phyloP scores from a whole-genome alignment of 2,329 filamentous ascomycete genomes.

The Elsinoe perseae region DNA sequence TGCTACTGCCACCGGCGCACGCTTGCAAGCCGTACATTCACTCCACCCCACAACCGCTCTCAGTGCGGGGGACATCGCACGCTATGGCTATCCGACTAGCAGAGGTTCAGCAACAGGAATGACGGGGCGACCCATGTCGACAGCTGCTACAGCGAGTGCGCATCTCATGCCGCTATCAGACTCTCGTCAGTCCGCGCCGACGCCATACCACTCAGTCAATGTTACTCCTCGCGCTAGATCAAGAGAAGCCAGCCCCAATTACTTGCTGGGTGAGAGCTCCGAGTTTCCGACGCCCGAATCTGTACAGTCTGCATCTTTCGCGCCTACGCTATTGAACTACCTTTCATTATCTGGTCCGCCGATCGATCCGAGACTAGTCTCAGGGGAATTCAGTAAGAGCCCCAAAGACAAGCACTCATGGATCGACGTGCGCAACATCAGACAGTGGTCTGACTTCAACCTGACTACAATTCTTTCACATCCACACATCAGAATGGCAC shows the following conservation, averaged over 20 bases:
- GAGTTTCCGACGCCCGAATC: conserved; percentile 28
- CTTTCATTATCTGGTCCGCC: conserved; percentile 67
- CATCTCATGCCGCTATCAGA: conserved; percentile 29
- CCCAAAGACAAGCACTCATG: conserved; percentile 78
- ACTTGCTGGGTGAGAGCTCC: not conserved
- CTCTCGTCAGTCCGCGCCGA: conserved; percentile 24
- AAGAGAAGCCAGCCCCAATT: conserved; percentile 7
- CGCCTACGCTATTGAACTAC: conserved; percentile 69
- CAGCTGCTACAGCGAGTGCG: conserved; percentile 29
- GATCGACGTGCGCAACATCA: conserved; percentile 89
- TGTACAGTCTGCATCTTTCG: conserved; percentile 39
- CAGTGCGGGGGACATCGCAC: conserved; percentile 25
- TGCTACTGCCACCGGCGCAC: not conserved
- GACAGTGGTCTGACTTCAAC: conserved; percentile 75
- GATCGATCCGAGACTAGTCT: conserved; percentile 63
- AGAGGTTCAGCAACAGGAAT: conserved; percentile 32
- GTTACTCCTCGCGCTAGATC: conserved; percentile 18
- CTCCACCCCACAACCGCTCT: not conserved
- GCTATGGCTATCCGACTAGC: conserved; percentile 79
- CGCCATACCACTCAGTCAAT: not conserved
- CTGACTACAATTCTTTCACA: conserved; percentile 62
- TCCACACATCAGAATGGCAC: conserved; percentile 55
- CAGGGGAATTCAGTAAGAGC: conserved; percentile 60
- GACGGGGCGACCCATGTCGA: conserved; percentile 21
- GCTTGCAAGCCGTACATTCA: not conserved